Conservation (phyloP, 2,329 filamentous ascomycete genomes). For the Aspergillus pseudoviridinutans region DNA sequence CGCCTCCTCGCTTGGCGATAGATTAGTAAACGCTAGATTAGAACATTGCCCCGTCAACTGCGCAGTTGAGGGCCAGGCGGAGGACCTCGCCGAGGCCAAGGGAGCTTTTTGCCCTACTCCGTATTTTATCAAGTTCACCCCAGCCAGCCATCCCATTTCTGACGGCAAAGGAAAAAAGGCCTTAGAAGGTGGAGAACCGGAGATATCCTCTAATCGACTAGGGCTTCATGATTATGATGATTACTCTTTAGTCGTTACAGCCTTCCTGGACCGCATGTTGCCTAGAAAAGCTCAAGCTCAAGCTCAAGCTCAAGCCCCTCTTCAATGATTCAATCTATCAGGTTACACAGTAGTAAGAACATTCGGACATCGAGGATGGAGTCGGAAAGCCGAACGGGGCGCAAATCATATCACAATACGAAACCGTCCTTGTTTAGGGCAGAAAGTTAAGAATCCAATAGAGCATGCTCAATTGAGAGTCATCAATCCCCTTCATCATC, state of each 20-base stretch:
- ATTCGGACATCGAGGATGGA: too few relatives aligned
- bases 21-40: background rate
- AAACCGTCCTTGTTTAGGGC: background rate
- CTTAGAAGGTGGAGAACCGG: background rate
- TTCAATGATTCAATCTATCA: background rate
- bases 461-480: background rate
- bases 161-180: background rate
- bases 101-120: background rate
- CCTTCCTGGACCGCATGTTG: background rate
- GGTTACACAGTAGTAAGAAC: background rate
- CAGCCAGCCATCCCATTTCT: background rate
- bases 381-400: background rate
- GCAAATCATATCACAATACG: too few relatives aligned
- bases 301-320: background rate
- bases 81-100: too few relatives aligned
- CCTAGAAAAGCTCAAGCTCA: background rate
- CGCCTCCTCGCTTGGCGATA: background rate
- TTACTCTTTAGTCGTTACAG: background rate
- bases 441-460: background rate
- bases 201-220: background rate
- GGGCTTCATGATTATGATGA: background rate
- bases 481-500: background rate
- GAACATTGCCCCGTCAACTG: background rate
- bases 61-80: too few relatives aligned
- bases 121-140: background rate